Base-by-base conservation (phyloP, 345 rosid species). In the Angophora floribunda region DNA sequence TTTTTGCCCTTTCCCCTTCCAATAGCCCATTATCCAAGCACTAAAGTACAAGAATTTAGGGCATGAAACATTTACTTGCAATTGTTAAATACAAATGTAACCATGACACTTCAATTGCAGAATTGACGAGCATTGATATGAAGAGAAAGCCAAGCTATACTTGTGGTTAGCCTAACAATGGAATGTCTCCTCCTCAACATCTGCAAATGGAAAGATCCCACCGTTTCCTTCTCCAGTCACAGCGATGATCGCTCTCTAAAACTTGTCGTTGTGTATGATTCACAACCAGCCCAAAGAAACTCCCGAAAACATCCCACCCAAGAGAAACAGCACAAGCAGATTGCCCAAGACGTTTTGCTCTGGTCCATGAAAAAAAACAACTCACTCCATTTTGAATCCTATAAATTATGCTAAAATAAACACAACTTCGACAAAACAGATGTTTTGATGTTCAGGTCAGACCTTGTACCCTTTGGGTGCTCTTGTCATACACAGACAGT, bases 381-480 rank as follows among this genome's bases (percentile, higher is more conserved):
- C 24, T 16, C 80, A 63, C 24, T 19, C 55, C 44, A 16, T 70
- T 21, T 28, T 32, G 30, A 86, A 61, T 32, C 11, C 0, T 28
- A 53, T n/a, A 36, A 65, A 9, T 52, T 47, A n/a, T 13, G 8
- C 14, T 19, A 17, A 79, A 82, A 51, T 85, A 84, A 32, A 36
- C 28, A 0, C 28, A 49, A 51, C 57, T 45, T 47, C 19, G 6
- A 22, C 24, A 47, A 19, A 32, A 15, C 45, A 50, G 26, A 15
- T 26, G 41, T 36, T 36, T 4, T 36, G 57, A 11, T 59, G 9
- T 44, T 51, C 28, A 44, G 52, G 11, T 90, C 96, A 84, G 84
- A 98, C 99, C 96, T 94, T 96, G 94, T 96, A 96, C 4, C 96
- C 99, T 91, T 91, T 96, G 12, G 99, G 99, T 85, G 99, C 99